These are phyloP conservation scores for Cystobasidium pallidum DNA, from an alignment of 1,284 basidiomycete genomes.

Conservation along the genomic window DNA sequence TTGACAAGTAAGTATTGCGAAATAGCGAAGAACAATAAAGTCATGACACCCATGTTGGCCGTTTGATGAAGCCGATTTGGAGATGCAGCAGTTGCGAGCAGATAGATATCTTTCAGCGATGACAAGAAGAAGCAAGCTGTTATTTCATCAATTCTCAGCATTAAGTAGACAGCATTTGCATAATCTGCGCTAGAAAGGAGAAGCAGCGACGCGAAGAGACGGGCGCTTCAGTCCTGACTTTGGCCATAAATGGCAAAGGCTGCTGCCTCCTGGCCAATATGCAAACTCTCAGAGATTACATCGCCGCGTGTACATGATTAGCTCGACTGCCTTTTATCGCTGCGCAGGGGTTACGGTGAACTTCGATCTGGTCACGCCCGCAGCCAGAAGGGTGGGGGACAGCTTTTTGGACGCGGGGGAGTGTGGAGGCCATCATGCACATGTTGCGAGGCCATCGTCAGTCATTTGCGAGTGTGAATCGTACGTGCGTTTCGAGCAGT, in stretches of 20 bases:
- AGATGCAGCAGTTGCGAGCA: too few relatives aligned
- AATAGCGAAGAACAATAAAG: too few relatives aligned
- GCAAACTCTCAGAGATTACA: neutral
- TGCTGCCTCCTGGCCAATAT: neutral
- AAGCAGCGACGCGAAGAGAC: neutral
- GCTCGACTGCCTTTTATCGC: neutral
- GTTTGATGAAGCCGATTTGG: too few relatives aligned
- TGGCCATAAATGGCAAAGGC: neutral
- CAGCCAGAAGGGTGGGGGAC: neutral
- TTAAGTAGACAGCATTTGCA: too few relatives aligned
- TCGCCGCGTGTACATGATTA: neutral
- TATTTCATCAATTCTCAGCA: too few relatives aligned
- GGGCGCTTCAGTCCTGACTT: neutral
- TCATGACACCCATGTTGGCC: too few relatives aligned
- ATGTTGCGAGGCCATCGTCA: neutral
- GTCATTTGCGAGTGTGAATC: too few relatives aligned
- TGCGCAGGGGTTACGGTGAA: neutral
- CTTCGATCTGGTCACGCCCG: neutral
- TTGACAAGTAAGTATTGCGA: too few relatives aligned
- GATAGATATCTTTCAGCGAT: too few relatives aligned
- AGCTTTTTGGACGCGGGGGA: too few relatives aligned
- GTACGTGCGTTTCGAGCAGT: neutral
- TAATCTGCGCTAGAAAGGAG: neutral
- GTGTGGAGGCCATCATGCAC: constrained; percentile 6
- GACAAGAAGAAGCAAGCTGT: too few relatives aligned